Evolutionary conservation across 768 basidiomycete species (phyloP), one percentile per base, ranked within the genome.

Genomic region (Dendrothele bispora): DNA sequence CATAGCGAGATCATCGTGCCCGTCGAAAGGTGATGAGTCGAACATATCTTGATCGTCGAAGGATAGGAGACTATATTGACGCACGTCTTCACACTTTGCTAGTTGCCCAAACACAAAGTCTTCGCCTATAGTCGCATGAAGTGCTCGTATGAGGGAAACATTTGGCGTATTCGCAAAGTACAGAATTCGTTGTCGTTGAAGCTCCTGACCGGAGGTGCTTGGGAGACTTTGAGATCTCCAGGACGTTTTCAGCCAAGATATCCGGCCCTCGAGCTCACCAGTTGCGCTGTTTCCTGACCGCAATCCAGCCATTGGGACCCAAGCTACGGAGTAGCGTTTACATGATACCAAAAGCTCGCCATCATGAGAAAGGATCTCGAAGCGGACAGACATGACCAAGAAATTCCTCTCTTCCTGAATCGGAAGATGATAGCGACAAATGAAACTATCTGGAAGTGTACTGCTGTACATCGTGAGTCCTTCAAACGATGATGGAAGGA

Each of bases 401-500:
- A 57, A 55, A 42, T 58, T 56, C 11, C 64, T 61, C 18, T 61
- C 64, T 6, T 61, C 43, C 37, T 59, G 56, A 29, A 67, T 41
- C 2, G 68, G 68, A 27, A 69, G 59, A 39, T 62, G 52, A 50
- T 69, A 69, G 12, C 68, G 58, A 48, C 65, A 68, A 2, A 62
- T 55, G 47, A 69, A 69, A 22, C 60, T 56, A 34, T 57, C 55
- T 7, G 66, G 68, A 17, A 69, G 53, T 18, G 53, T 57, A 10
- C 65, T 57, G 1, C 55, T 46, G 40, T 65, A 56, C 30, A 32
- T 32, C 2, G 53, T 39, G 50, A 63, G 65, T 40, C 62, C 62
- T 41, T 67, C 56, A 20, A 67, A 43, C 7, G 64, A 63, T n/a
- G 65, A 61, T 14, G 67, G 67, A 20, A 69, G 55, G 52, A 61